Percentiles rank a stretch among this genome's conserved stretches.
Conservation (phyloP, 2,329 filamentous ascomycete genomes). For the Arthrinium puccinioides region DNA sequence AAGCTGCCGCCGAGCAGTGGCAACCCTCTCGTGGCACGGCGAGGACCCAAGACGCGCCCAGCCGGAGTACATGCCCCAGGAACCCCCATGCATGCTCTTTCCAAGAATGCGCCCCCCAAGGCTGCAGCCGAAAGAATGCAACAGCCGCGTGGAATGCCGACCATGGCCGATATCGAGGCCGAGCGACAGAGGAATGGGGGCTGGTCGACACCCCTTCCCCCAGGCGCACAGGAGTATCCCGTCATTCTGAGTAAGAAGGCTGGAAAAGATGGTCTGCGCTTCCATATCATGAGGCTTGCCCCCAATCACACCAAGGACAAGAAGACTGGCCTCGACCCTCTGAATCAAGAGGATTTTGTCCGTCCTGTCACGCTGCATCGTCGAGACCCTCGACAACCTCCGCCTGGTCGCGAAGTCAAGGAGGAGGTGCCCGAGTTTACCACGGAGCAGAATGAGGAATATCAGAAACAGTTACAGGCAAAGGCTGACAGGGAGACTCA, state of each 20-base stretch:
- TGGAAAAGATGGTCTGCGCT: constrained; percentile 70
- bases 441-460: constrained; percentile 48
- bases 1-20: constrained; percentile 36
- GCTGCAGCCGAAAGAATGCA: constrained; percentile 12
- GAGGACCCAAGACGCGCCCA: constrained; percentile 37
- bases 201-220: constrained; percentile 47
- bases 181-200: constrained; percentile 43
- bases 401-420: constrained; percentile 57
- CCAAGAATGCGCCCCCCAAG: constrained; percentile 12
- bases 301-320: constrained; percentile 44
- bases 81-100: constrained; percentile 16
- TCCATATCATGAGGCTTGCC: constrained; percentile 77
- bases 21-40: constrained; percentile 57
- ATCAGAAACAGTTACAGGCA: constrained; percentile 58
- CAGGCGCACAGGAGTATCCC: constrained; percentile 44
- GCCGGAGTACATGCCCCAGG: constrained; percentile 13
- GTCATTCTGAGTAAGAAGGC: constrained; percentile 78
- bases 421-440: constrained; percentile 41
- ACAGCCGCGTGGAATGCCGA: constrained; percentile 13
- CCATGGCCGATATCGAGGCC: constrained; percentile 28
- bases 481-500: constrained; percentile 79
- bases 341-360: constrained; percentile 70
- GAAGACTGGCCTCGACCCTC: constrained; percentile 59
- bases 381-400: constrained; percentile 69
- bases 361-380: constrained; percentile 84